These are phyloP conservation scores for Aspergillus sp. DNA, from an alignment of 2,329 filamentous ascomycete genomes.

Conservation along the genomic window DNA sequence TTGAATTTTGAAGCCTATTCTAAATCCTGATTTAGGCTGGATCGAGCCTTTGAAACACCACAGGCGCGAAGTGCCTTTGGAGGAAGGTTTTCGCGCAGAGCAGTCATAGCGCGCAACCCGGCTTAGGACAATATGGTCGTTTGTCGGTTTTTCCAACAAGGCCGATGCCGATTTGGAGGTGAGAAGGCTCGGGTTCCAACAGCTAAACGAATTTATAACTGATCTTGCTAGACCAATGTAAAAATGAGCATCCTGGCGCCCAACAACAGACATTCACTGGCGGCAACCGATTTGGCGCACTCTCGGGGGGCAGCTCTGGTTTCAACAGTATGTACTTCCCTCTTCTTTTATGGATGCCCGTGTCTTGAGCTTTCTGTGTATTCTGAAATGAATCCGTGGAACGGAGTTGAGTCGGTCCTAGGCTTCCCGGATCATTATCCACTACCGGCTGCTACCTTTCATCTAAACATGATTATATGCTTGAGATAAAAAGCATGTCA, in stretches of 20 bases:
- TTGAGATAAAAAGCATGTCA: neutral
- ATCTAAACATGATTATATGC: neutral
- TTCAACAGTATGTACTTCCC: constrained; percentile 40
- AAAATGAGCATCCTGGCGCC: constrained; percentile 56
- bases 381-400: neutral
- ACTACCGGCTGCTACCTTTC: neutral
- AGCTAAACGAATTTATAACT: neutral
- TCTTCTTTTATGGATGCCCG: neutral
- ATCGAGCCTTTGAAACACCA: neutral
- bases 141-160: constrained; percentile 66
- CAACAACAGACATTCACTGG: constrained; percentile 33
- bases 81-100: neutral
- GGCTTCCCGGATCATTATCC: neutral
- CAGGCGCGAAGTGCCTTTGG: neutral
- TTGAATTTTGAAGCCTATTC: neutral
- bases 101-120: neutral
- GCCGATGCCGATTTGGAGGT: constrained; percentile 66
- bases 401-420: neutral
- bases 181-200: constrained; percentile 22
- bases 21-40: neutral
- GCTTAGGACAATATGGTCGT: constrained; percentile 42
- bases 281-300: constrained; percentile 60
- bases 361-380: neutral
- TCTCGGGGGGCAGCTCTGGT: constrained; percentile 36
- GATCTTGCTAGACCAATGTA: constrained; percentile 53